Base-by-base conservation (phyloP, 305 asterid genomes). In the Rubia peregrina region DNA sequence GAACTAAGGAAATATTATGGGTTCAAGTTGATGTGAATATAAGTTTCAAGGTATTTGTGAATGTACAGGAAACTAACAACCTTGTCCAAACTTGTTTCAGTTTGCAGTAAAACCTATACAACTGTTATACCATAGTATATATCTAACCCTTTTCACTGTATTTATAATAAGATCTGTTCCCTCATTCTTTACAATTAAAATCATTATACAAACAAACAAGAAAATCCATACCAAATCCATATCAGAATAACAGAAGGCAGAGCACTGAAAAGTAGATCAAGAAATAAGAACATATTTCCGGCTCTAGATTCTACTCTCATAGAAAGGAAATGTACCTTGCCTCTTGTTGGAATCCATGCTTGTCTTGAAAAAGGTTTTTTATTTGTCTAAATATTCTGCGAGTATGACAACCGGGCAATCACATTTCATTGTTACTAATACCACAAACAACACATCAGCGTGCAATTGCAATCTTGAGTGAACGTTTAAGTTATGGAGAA, bases 161-260 rank as follows among this genome's bases (percentile, higher is more conserved):
- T 68, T 36, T n/a, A 43, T 61, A 42, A 71, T 70, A 63, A 68
- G 36, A 30, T 1, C 75, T 40, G 80, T 66, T 72, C 40, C 65
- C 38, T 65, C 24, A 68, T 77, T 57, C 62, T 87, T 65, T 83
- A 79, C 86, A 80, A 71, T 80, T 75, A 73, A 26, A 53, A n/a
- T 80, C 38, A 59, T 22, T 59, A 59, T 59, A 78, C 83, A 80
- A 41, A 57, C 66, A 55, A 19, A 19, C 12, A 61, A 56, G 5
- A 21, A 59, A 59, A 9, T 6, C 10, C 24, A 55, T 55, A 48
- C 24, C 60, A 53, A 48, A 19, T 53, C 60, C 17, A n/a, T 26
- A 73, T 82, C 80, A 91, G 73, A 91, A 91, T 72, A 89, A 81
- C 72, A 91, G 69, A 71, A 91, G 95, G 87, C 98, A 91, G 61